Percentiles rank a stretch among this genome's conserved stretches.
Evolutionary conservation across 140 eudicot genomes (phyloP).

Genomic region (Ambrosia hybrid): DNA sequence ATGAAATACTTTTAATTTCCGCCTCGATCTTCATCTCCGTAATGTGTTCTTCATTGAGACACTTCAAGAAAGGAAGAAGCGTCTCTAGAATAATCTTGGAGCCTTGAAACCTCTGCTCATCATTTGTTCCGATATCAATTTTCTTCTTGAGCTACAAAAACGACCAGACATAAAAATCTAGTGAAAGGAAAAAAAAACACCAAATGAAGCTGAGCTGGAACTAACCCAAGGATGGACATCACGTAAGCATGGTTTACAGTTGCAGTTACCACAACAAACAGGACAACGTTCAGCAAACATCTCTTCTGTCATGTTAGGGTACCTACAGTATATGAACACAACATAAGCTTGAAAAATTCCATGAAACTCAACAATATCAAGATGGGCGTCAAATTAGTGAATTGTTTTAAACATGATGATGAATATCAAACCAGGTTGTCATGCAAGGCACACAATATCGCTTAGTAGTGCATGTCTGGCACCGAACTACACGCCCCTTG

Average conservation of each 20-base stretch:
- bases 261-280: constrained; percentile 61
- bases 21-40: constrained; percentile 64
- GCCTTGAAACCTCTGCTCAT: constrained; percentile 37
- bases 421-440: constrained; percentile 26
- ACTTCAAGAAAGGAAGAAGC: constrained; percentile 55
- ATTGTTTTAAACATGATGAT: not conserved
- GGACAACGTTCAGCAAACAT: constrained; percentile 63
- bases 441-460: constrained; percentile 47
- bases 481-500: constrained; percentile 39
- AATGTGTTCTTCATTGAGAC: constrained; percentile 45
- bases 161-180: not conserved
- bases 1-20: constrained; percentile 44
- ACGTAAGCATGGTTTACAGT: constrained; percentile 69
- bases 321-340: constrained; percentile 40
- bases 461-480: constrained; percentile 33
- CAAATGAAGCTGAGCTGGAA: constrained; percentile 6
- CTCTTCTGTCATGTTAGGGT: constrained; percentile 49
- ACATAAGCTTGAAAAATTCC: not conserved
- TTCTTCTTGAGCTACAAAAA: constrained; percentile 31
- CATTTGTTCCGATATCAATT: constrained; percentile 7
- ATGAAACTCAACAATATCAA: not conserved
- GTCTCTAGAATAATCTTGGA: constrained; percentile 41
- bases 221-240: constrained; percentile 29
- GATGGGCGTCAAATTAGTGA: not conserved
- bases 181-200: not conserved